phyloP scores from a whole-genome alignment of 192 early-diverging fungal genomes.

The Podila epigama region DNA sequence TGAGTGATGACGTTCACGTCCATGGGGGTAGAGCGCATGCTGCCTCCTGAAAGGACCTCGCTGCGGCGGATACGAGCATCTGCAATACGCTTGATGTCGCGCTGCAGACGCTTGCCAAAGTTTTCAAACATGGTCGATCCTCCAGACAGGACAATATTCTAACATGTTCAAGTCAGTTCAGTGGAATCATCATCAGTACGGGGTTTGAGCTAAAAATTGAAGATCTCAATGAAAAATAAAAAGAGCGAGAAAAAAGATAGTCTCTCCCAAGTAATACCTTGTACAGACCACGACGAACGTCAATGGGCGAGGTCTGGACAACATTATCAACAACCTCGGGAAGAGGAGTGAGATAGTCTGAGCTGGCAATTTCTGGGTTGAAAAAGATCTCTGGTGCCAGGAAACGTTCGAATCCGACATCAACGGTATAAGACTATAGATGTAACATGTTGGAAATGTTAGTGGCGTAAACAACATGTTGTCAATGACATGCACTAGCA shows the following conservation, averaged over 20 bases:
- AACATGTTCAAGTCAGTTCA: constrained; percentile 5
- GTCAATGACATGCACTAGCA: neutral
- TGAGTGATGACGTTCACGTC: constrained; percentile 98
- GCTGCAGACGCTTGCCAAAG: constrained; percentile 92
- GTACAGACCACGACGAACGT: constrained; percentile 95
- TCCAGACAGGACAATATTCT: constrained; percentile 99
- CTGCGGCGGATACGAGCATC: constrained; percentile 75
- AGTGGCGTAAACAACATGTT: neutral
- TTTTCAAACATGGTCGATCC: constrained; percentile 99
- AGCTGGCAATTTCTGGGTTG: constrained; percentile 97
- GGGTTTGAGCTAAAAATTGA: neutral
- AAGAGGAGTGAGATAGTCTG: constrained; percentile 95
- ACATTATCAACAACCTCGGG: constrained; percentile 96
- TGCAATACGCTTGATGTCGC: constrained; percentile 92
- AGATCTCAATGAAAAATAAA: neutral
- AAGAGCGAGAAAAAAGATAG: neutral
- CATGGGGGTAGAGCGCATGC: constrained; percentile 77
- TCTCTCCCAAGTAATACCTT: constrained; percentile 60
- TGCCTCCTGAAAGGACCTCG: constrained; percentile 78
- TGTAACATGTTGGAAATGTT: neutral
- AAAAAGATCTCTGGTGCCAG: constrained; percentile 99
- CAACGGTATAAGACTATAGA: constrained; percentile 85
- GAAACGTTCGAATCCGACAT: constrained; percentile 99
- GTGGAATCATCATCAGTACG: too few relatives aligned
- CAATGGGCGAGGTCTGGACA: constrained; percentile 97